phyloP scores from a whole-genome alignment of 1,284 basidiomycete genomes.

The Calocybe gambosa region DNA sequence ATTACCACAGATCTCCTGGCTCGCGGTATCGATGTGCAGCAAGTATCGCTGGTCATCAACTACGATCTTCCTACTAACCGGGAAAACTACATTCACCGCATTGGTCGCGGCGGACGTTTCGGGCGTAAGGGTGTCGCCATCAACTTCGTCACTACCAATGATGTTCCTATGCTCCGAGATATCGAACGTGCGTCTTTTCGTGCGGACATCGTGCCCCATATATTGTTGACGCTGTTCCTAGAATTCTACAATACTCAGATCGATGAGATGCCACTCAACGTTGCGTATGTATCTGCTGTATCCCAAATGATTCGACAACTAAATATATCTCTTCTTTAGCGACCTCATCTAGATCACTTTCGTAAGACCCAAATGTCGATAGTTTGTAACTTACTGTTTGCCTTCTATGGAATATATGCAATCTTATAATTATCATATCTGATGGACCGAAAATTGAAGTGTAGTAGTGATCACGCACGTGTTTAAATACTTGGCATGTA shows the following conservation, averaged over 20 bases:
- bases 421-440: constrained; percentile 1
- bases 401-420: constrained; percentile 9
- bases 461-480: no score
- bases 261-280: constrained; percentile 92
- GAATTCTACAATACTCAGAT: constrained; percentile 85
- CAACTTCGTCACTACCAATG: constrained; percentile 84
- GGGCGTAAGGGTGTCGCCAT: constrained; percentile 62
- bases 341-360: constrained; percentile 35
- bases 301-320: neutral
- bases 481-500: no score
- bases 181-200: constrained; percentile 66
- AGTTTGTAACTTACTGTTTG: constrained; percentile 10
- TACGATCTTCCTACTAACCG: constrained; percentile 74
- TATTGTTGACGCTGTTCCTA: constrained; percentile 20
- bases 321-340: constrained; percentile 22
- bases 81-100: constrained; percentile 91
- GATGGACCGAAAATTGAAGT: neutral
- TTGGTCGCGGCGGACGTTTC: constrained; percentile 88
- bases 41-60: constrained; percentile 87
- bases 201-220: neutral
- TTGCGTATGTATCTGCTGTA: constrained; percentile 42
- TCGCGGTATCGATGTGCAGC: constrained; percentile 88
- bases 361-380: constrained; percentile 8
- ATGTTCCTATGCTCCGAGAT: constrained; percentile 85
- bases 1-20: constrained; percentile 68